phyloP scores from a whole-genome alignment of 257 asterid genomes.

The Handroanthus guayacan region DNA sequence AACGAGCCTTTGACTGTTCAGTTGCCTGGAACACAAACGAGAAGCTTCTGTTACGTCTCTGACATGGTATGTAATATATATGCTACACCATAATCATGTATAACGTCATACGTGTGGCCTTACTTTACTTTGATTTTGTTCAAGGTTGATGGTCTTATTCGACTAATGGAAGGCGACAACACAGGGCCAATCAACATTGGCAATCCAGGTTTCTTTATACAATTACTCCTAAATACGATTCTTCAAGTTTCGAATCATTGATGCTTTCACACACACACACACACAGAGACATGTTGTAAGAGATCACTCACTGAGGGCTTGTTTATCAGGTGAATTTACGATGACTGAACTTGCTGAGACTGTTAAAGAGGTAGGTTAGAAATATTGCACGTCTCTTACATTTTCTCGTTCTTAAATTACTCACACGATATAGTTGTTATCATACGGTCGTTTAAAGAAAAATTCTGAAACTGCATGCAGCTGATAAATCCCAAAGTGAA shows the following conservation, averaged over 20 bases:
- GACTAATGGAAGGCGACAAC: constrained; percentile 63
- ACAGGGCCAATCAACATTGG: constrained; percentile 61
- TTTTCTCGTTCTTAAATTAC: too few species aligned
- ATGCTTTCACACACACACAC: background rate
- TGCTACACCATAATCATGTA: background rate
- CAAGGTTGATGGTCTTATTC: constrained; percentile 67
- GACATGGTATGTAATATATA: constrained; percentile 50
- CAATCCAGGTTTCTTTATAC: constrained; percentile 52
- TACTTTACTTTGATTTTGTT: background rate
- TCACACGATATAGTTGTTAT: background rate
- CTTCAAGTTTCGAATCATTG: background rate
- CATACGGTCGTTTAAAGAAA: too few species aligned
- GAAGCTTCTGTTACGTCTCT: constrained; percentile 69
- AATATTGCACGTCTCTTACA: background rate
- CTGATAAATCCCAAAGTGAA: constrained; percentile 83
- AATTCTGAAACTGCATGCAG: constrained; percentile 47
- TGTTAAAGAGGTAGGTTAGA: constrained; percentile 49
- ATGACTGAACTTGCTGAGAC: constrained; percentile 61
- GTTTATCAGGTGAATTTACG: constrained; percentile 50
- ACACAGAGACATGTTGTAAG: background rate
- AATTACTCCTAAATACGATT: background rate
- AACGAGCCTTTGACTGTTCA: constrained; percentile 88
- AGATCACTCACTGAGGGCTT: background rate
- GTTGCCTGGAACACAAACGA: constrained; percentile 93
- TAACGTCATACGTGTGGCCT: background rate